Evolutionary conservation across 2,329 filamentous ascomycete genomes (phyloP).

Genomic region (Aspergillus oerlinghausenensis): DNA sequence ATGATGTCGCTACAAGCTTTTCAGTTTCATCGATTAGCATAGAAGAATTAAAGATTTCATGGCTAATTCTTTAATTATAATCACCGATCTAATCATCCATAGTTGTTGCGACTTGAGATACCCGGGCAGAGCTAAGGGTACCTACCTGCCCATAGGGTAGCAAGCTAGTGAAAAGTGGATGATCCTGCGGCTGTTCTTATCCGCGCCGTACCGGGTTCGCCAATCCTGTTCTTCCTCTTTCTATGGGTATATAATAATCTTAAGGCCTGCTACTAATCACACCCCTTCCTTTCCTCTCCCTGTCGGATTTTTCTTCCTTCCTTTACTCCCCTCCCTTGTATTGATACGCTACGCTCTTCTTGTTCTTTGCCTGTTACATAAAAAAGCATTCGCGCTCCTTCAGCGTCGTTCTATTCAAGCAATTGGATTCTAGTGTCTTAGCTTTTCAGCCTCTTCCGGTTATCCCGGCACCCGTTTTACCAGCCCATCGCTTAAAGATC

Average conservation of each 20-base stretch:
- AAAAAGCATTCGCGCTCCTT: background rate
- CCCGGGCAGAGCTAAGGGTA: background rate
- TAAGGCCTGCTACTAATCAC: background rate
- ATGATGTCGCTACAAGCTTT: background rate
- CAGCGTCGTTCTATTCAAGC: background rate
- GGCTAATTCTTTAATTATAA: background rate
- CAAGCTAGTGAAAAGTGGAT: background rate
- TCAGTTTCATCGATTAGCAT: background rate
- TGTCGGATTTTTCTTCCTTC: background rate
- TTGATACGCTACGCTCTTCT: background rate
- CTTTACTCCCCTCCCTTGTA: background rate
- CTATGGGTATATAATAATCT: background rate
- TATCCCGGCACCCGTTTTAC: background rate
- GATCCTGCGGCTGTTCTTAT: slow-evolving; percentile 2
- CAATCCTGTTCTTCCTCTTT: background rate
- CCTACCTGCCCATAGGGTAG: background rate
- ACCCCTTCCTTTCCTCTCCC: background rate
- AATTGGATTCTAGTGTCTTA: background rate
- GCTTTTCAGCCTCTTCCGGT: background rate
- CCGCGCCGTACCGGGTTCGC: slow-evolving; percentile 13
- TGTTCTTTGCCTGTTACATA: background rate
- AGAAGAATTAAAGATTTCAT: background rate
- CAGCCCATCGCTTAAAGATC: background rate
- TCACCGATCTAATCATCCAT: background rate
- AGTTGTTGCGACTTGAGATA: background rate